Evolutionary conservation across 805 yeast genomes (phyloP).

Genomic region (Yueomyces sinensis): DNA sequence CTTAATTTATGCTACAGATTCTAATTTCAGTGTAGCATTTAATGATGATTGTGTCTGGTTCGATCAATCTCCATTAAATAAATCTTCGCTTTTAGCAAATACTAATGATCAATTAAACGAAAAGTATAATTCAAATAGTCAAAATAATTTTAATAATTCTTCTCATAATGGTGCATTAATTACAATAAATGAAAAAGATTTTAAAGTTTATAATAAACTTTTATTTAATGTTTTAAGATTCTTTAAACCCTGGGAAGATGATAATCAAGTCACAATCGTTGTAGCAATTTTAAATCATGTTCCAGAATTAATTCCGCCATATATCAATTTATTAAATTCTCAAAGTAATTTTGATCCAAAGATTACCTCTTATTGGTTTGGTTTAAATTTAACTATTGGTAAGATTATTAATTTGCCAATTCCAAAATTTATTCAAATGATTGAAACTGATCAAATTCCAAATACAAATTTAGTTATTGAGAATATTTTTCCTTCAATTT

Average conservation of each 20-base stretch:
- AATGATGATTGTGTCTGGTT: slow-evolving; percentile 43
- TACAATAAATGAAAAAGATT: slow-evolving; percentile 35
- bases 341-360: slow-evolving; percentile 72
- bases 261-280: slow-evolving; percentile 42
- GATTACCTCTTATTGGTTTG: slow-evolving; percentile 70
- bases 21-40: slow-evolving; percentile 32
- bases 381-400: slow-evolving; percentile 49
- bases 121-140: background rate
- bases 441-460: slow-evolving; percentile 24
- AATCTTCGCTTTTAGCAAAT: background rate
- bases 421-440: slow-evolving; percentile 28
- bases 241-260: slow-evolving; percentile 75
- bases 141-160: slow-evolving; percentile 7
- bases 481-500: slow-evolving; percentile 47
- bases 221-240: slow-evolving; percentile 47
- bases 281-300: slow-evolving; percentile 35
- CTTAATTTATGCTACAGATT: slow-evolving; percentile 34
- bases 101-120: background rate
- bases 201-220: slow-evolving; percentile 54
- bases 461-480: slow-evolving; percentile 32
- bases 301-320: slow-evolving; percentile 68
- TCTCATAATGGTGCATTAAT: slow-evolving; percentile 29
- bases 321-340: slow-evolving; percentile 42
- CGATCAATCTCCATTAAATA: slow-evolving; percentile 12
- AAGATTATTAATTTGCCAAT: slow-evolving; percentile 45